Evolutionary conservation across 2,329 filamentous ascomycete genomes (phyloP), one percentile per base, ranked within the genome.

Genomic region (Aspergillus ibericus): DNA sequence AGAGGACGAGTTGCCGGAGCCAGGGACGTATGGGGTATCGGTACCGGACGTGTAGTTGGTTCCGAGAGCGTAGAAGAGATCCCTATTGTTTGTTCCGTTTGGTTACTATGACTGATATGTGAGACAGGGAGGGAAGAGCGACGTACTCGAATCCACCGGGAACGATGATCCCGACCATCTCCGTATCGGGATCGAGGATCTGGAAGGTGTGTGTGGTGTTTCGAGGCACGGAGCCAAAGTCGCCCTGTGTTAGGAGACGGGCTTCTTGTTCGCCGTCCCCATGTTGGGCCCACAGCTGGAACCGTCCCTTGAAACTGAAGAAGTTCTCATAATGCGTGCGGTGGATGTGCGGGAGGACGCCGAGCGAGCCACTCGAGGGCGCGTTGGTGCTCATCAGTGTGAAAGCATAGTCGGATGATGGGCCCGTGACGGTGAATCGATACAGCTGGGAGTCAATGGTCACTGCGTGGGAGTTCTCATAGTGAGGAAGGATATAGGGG

Each of bases 161-260:
- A 7, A 72, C 69, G 47, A 82, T 77, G 0, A 80, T 72, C 2
- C 80, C 80, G 1, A 77, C 72, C 66, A 82, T 73, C 61, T 81
- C 76, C 4, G 78, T 80, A 61, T 81, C 77, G 0, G 78, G 78
- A 55, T 82, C 79, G 12, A 80, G 63, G 15, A 81, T 70, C 63
- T 80, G 78, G 69, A 81, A 82, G 3, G 79, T 80, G 59, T 82
- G 80, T 1, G 76, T 79, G 1, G 78, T 81, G 59, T 81, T 77
- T 18, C 70, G 69, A 0, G 78, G 75, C 0, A 81, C 77, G 4
- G 77, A 77, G 36, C 79, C 79, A 58, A 79, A 81, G 60, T 82
- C 80, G 1, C 79, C 78, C 8, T 71, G 69, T 0, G 70, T 73
- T n/a, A 82, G 65, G 2, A 81, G 61, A 16, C 78, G 73, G 5